These are phyloP conservation scores for Cystobasidium ongulense DNA, from an alignment of 768 basidiomycete genomes.

Conservation along the genomic window DNA sequence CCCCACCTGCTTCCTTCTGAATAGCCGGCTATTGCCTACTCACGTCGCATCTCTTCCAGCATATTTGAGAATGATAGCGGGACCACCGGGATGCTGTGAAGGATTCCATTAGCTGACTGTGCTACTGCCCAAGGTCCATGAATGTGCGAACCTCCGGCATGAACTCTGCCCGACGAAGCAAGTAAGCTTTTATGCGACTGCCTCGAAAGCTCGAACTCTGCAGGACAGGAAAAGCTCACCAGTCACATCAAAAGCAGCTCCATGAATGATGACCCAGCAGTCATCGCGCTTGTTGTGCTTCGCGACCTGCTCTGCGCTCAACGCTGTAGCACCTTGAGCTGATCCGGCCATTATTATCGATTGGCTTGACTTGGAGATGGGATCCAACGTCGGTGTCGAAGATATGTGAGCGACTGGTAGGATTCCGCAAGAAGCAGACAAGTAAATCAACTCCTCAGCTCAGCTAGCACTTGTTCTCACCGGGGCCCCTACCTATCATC, in stretches of 20 bases:
- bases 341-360: not conserved
- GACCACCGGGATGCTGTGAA: conserved; percentile 66
- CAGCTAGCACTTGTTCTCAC: too few species aligned
- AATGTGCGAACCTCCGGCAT: conserved; percentile 22
- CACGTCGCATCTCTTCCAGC: conserved; percentile 70
- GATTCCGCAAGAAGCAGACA: too few species aligned
- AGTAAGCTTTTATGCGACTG: not conserved
- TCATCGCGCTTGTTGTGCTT: conserved; percentile 53
- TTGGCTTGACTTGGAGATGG: too few species aligned
- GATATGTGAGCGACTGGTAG: not conserved
- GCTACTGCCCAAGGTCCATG: not conserved
- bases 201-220: conserved; percentile 34
- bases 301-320: conserved; percentile 45
- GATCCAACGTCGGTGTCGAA: too few species aligned
- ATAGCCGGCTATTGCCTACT: conserved; percentile 41
- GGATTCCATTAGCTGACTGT: not conserved
- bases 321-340: conserved; percentile 13
- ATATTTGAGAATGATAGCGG: conserved; percentile 70
- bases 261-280: conserved; percentile 75
- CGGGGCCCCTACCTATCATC: too few species aligned
- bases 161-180: conserved; percentile 33
- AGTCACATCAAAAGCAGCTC: conserved; percentile 53
- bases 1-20: not conserved
- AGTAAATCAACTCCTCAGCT: too few species aligned
- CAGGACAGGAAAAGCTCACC: not conserved